Percentiles rank a stretch among this genome's conserved stretches.
Evolutionary conservation across 1,284 basidiomycete genomes (phyloP).

Genomic region (Apiotrichum mycotoxinovorans): DNA sequence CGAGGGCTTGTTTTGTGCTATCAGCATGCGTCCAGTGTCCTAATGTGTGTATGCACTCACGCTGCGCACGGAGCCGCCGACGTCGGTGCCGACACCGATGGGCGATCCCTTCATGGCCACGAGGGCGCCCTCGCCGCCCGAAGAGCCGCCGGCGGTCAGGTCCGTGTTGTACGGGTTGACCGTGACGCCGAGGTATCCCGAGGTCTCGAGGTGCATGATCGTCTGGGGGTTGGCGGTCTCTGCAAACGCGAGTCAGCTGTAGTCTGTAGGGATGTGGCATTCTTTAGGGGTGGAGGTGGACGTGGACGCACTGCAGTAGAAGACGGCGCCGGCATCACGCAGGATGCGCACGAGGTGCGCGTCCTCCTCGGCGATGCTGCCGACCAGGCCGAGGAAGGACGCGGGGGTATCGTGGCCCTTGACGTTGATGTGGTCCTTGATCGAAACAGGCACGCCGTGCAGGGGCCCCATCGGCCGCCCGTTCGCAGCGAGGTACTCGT

Average conservation of each 20-base stretch:
- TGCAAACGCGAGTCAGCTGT: too few species aligned
- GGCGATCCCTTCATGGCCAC: slow-evolving; percentile 39
- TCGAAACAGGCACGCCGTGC: slow-evolving; percentile 52
- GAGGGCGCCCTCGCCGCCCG: slow-evolving; percentile 51
- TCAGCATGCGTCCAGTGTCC: not conserved
- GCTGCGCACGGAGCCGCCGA: slow-evolving; percentile 45
- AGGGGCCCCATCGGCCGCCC: slow-evolving; percentile 48
- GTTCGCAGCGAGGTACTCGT: slow-evolving; percentile 39
- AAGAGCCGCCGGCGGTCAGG: slow-evolving; percentile 47
- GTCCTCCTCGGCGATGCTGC: slow-evolving; percentile 16
- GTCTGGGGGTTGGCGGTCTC: slow-evolving; percentile 23
- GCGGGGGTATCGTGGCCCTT: slow-evolving; percentile 32
- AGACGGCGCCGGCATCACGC: slow-evolving; percentile 28
- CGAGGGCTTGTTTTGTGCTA: slow-evolving; percentile 15
- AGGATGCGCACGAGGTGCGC: slow-evolving; percentile 17
- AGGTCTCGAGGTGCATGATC: slow-evolving; percentile 35
- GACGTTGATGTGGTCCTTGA: slow-evolving; percentile 26
- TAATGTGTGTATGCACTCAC: not conserved
- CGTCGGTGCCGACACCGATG: slow-evolving; percentile 47
- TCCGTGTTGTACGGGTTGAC: slow-evolving; percentile 46
- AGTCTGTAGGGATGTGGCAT: too few species aligned
- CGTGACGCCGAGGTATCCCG: slow-evolving; percentile 39
- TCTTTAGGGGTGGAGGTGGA: slow-evolving; percentile 1
- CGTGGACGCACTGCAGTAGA: slow-evolving; percentile 15
- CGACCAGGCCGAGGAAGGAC: slow-evolving; percentile 16